Percentiles rank a stretch among this genome's conserved stretches.
phyloP scores from a whole-genome alignment of 169 alveolate species.

The Amoebophrya sp. region DNA sequence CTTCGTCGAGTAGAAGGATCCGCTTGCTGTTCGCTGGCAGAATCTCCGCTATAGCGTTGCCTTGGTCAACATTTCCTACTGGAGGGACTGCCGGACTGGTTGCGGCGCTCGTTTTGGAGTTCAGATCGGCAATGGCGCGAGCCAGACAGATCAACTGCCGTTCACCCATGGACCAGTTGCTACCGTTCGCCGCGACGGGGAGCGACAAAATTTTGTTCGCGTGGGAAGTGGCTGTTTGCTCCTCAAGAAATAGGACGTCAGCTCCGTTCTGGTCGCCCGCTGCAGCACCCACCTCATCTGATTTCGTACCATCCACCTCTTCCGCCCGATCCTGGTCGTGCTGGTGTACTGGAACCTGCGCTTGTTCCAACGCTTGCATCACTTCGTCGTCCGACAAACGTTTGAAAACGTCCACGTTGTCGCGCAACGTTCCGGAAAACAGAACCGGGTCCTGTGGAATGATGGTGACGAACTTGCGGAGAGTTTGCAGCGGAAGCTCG shows the following conservation, averaged over 20 bases:
- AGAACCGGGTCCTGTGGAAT: slow-evolving; percentile 49
- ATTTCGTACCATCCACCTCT: too few species aligned
- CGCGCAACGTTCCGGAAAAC: slow-evolving; percentile 62
- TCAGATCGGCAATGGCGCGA: slow-evolving; percentile 59
- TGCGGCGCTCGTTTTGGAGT: neutral
- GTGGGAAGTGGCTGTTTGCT: too few species aligned
- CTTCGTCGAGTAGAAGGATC: slow-evolving; percentile 73
- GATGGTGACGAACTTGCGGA: slow-evolving; percentile 48
- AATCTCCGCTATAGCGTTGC: too few species aligned
- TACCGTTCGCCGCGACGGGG: slow-evolving; percentile 42
- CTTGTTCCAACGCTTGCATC: slow-evolving; percentile 40
- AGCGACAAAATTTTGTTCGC: slow-evolving; percentile 36
- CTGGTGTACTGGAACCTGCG: too few species aligned
- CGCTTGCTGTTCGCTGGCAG: too few species aligned
- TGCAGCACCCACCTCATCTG: too few species aligned
- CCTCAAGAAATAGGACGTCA: too few species aligned
- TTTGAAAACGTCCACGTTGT: slow-evolving; percentile 71
- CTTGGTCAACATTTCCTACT: too few species aligned
- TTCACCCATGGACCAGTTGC: slow-evolving; percentile 58
- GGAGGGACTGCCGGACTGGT: too few species aligned
- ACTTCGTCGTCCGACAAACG: slow-evolving; percentile 57
- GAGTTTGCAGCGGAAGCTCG: slow-evolving; percentile 24
- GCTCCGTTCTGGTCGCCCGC: too few species aligned
- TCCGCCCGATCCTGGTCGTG: too few species aligned
- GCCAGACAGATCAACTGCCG: slow-evolving; percentile 70